These are phyloP conservation scores for Closterium sp. DNA, from an alignment of 139 green algal genomes.

Conservation along the genomic window DNA sequence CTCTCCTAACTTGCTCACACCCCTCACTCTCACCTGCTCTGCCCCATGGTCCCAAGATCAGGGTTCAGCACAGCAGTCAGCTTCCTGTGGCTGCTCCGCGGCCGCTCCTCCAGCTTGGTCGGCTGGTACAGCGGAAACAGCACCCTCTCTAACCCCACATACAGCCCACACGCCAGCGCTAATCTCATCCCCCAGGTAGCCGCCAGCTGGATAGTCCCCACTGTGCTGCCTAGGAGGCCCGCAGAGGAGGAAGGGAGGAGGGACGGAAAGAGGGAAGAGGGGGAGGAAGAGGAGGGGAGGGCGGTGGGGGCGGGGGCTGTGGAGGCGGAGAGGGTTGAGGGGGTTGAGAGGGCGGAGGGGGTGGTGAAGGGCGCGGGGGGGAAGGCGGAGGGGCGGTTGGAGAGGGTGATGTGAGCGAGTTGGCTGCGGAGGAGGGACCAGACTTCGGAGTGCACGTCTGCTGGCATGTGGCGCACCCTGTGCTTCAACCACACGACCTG, in stretches of 20 bases:
- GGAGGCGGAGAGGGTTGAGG: background rate
- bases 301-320: background rate
- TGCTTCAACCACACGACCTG: conserved; percentile 7
- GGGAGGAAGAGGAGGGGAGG: background rate
- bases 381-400: background rate
- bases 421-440: background rate
- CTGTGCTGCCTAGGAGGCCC: background rate
- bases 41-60: background rate
- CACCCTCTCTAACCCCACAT: background rate
- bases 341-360: too few species aligned
- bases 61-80: background rate
- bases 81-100: background rate
- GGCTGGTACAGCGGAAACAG: background rate
- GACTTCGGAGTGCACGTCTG: background rate
- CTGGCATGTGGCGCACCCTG: background rate
- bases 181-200: background rate
- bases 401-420: background rate
- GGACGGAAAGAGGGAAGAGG: background rate
- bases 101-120: background rate
- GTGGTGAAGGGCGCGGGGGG: background rate
- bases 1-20: too few species aligned
- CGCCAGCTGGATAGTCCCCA: background rate
- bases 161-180: background rate
- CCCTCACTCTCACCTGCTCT: background rate
- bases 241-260: background rate